Percentiles rank a stretch among this genome's conserved stretches.
Evolutionary conservation across 768 basidiomycete species (phyloP).

Genomic region (Cyathus striatus): DNA sequence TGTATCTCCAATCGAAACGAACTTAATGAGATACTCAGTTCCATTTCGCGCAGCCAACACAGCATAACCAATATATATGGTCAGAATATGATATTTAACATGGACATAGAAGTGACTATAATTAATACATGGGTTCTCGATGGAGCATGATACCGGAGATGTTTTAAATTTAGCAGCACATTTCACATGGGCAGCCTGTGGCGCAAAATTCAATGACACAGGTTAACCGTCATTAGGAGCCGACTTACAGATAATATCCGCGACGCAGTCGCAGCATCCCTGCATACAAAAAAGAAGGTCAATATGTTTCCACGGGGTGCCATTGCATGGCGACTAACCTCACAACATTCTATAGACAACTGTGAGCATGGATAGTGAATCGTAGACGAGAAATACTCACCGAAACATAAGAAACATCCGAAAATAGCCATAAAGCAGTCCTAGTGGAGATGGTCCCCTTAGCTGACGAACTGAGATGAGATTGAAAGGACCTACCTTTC

Average conservation of each 20-base stretch:
- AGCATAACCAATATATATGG: no score
- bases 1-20: no score
- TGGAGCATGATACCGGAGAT: background rate
- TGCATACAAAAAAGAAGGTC: slow-evolving; percentile 17
- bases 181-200: slow-evolving; percentile 75
- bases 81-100: background rate
- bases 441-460: slow-evolving; percentile 22
- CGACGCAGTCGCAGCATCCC: slow-evolving; percentile 68
- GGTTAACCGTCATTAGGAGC: background rate
- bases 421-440: slow-evolving; percentile 62
- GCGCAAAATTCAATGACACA: background rate
- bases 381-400: slow-evolving; percentile 27
- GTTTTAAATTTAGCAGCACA: slow-evolving; percentile 51
- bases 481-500: slow-evolving; percentile 36
- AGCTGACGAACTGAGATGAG: background rate
- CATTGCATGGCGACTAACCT: no score
- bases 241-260: slow-evolving; percentile 65
- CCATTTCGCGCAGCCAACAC: background rate
- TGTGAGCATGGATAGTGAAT: background rate
- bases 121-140: background rate
- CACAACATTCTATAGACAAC: slow-evolving; percentile 55
- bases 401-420: slow-evolving; percentile 71
- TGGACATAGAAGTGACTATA: background rate
- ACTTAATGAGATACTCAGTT: no score
- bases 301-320: no score